These are phyloP conservation scores for Heritiera fomes DNA, from an alignment of 345 rosid species.

Conservation along the genomic window DNA sequence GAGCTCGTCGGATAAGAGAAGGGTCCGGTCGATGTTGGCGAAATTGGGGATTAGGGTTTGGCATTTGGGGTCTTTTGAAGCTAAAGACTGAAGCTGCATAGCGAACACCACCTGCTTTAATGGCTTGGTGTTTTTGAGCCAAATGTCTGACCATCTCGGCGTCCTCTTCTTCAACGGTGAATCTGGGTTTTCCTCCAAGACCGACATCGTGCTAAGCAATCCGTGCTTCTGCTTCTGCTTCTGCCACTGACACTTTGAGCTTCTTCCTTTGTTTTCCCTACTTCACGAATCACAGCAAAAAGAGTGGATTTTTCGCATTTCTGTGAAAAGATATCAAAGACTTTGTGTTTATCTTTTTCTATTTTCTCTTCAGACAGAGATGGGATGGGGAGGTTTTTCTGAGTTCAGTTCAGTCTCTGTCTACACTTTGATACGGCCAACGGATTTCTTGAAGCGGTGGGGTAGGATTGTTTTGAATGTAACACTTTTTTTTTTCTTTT, in stretches of 20 bases:
- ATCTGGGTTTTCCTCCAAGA: constrained; percentile 43
- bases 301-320: background rate
- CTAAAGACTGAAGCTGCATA: constrained; percentile 55
- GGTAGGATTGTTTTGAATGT: constrained; percentile 29
- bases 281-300: background rate
- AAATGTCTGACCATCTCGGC: constrained; percentile 61
- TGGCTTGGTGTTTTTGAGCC: constrained; percentile 53
- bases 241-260: background rate
- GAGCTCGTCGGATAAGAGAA: constrained; percentile 65
- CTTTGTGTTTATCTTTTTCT: background rate
- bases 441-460: constrained; percentile 37
- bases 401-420: background rate
- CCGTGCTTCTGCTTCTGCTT: background rate
- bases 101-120: constrained; percentile 55
- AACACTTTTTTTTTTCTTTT: background rate
- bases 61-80: constrained; percentile 42
- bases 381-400: background rate
- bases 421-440: constrained; percentile 14
- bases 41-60: constrained; percentile 52
- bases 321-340: background rate
- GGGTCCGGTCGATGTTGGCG: constrained; percentile 60
- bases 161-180: constrained; percentile 52
- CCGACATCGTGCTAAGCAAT: constrained; percentile 41
- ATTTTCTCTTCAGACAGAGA: background rate
- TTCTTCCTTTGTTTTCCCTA: background rate